Percentiles rank a stretch among this genome's conserved stretches.
phyloP scores from a whole-genome alignment of 1,284 basidiomycete genomes.

The Pulveroboletus sp. region DNA sequence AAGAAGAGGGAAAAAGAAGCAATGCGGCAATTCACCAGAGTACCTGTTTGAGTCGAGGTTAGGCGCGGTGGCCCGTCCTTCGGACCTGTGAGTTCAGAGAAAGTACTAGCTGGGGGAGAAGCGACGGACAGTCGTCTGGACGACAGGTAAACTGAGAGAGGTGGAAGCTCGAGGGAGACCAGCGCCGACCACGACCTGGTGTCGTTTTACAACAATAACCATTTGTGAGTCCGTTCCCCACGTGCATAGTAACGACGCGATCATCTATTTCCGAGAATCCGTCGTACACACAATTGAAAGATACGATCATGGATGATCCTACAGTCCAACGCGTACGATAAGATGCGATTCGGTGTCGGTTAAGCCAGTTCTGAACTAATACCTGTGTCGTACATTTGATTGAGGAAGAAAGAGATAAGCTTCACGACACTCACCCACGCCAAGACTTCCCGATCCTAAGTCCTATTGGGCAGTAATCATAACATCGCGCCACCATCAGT shows the following conservation, averaged over 20 bases:
- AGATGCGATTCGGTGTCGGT: neutral
- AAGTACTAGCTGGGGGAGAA: neutral
- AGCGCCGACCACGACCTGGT: neutral
- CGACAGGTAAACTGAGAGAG: neutral
- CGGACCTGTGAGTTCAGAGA: neutral
- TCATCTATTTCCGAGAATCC: neutral
- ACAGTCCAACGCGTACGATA: neutral
- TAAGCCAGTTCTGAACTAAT: neutral
- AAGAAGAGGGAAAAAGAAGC: neutral
- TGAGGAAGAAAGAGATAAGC: neutral
- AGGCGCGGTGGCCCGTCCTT: neutral
- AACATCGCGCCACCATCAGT: too few relatives aligned
- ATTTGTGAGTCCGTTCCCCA: constrained; percentile 10
- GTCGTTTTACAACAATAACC: constrained; percentile 11
- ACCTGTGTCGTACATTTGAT: neutral
- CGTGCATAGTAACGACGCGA: constrained; percentile 14
- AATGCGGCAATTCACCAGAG: constrained; percentile 1
- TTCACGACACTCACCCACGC: neutral
- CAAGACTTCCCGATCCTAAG: too few relatives aligned
- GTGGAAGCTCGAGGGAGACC: neutral
- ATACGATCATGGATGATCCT: neutral
- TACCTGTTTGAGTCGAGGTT: neutral
- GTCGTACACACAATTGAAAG: neutral
- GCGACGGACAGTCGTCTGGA: neutral
- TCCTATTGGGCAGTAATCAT: too few relatives aligned